These are phyloP conservation scores for Solanum tacnaense DNA, from an alignment of 257 asterid species.

Conservation along the genomic window DNA sequence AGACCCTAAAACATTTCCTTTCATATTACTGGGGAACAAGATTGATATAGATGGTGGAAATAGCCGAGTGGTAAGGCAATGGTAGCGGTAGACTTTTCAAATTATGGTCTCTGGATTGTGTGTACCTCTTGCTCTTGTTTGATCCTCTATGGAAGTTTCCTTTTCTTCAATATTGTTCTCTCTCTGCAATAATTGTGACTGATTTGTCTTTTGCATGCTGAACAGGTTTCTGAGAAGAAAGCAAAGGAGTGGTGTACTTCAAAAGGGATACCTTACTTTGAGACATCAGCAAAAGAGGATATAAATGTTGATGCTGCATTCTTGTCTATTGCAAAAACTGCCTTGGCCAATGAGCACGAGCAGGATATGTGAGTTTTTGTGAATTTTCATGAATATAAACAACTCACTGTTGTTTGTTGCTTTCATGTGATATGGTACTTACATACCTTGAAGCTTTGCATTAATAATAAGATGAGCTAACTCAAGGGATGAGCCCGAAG, in stretches of 20 bases:
- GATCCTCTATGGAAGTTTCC: not conserved
- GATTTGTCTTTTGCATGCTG: conserved; percentile 5
- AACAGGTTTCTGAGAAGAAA: conserved; percentile 89
- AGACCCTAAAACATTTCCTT: conserved; percentile 85
- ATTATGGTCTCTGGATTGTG: not conserved
- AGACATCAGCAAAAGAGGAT: conserved; percentile 99
- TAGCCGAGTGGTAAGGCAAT: conserved; percentile 81
- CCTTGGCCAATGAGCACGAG: conserved; percentile 82
- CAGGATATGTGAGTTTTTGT: conserved; percentile 76
- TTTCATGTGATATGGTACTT: not conserved
- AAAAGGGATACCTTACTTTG: conserved; percentile 94
- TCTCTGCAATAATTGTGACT: not conserved
- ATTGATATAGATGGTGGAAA: conserved; percentile 96
- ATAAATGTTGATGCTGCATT: conserved; percentile 89
- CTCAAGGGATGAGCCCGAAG: not conserved
- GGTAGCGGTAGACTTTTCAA: not conserved
- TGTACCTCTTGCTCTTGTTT: not conserved
- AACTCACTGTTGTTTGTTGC: not conserved
- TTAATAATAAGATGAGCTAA: not conserved
- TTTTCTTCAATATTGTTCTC: not conserved
- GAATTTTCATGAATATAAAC: not conserved
- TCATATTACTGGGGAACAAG: conserved; percentile 92
- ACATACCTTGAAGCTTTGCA: not conserved
- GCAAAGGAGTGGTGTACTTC: conserved; percentile 97
- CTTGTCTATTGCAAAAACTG: conserved; percentile 85